Conservation (phyloP, 2,329 filamentous ascomycete genomes). For the Aspergillus puulaauensis region DNA sequence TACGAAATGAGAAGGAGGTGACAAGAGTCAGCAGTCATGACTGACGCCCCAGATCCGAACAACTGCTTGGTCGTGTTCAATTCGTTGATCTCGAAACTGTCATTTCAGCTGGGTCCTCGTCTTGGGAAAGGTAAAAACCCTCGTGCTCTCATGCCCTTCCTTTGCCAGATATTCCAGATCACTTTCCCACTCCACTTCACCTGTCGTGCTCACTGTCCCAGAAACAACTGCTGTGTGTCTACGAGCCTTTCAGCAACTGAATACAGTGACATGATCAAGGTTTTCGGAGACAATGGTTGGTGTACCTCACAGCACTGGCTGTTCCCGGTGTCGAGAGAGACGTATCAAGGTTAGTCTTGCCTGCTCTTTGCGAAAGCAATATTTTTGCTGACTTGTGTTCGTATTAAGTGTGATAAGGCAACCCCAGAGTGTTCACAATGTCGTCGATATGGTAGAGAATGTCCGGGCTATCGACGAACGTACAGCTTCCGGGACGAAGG, state of each 20-base stretch:
- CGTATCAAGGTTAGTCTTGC: slow-evolving; percentile 34
- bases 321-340: slow-evolving; percentile 40
- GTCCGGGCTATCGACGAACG: slow-evolving; percentile 35
- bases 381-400: background rate
- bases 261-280: background rate
- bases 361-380: background rate
- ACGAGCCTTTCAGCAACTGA: background rate
- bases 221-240: background rate
- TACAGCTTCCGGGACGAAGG: slow-evolving; percentile 42
- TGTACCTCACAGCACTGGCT: slow-evolving; percentile 43
- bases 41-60: background rate
- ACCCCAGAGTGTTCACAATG: slow-evolving; percentile 42
- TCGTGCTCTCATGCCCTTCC: background rate
- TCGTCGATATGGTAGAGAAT: slow-evolving; percentile 35
- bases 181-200: background rate
- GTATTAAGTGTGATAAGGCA: slow-evolving; percentile 45
- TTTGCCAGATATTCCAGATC: background rate
- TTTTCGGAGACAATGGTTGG: slow-evolving; percentile 36
- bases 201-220: background rate
- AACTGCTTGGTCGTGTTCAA: background rate
- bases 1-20: background rate
- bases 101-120: background rate
- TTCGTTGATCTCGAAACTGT: background rate
- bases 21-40: background rate
- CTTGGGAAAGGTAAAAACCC: background rate